Conservation (phyloP, 1,284 basidiomycete species). For the Ganoderma lucidum region DNA sequence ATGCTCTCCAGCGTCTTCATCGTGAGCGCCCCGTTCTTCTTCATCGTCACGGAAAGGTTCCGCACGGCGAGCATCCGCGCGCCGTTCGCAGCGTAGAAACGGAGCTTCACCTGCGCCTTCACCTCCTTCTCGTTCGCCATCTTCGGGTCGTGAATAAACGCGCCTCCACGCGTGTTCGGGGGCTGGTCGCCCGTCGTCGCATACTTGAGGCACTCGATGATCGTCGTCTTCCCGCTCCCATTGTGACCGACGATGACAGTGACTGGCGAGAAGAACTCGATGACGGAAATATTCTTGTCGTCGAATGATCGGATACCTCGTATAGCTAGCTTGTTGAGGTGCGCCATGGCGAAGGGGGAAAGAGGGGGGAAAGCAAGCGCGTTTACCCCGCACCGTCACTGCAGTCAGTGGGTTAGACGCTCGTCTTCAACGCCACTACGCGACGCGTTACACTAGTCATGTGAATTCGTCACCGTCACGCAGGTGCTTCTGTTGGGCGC, state of each 20-base stretch:
- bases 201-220: conserved; percentile 99
- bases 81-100: conserved; percentile 91
- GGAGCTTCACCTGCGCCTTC: conserved; percentile 96
- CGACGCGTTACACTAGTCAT: conserved; percentile 27
- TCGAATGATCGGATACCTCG: conserved; percentile 92
- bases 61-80: conserved; percentile 92
- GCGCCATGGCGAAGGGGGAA: conserved; percentile 67
- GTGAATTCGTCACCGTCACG: conserved; percentile 12
- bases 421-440: conserved; percentile 18
- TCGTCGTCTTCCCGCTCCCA: conserved; percentile 98
- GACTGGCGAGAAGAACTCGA: conserved; percentile 97
- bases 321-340: conserved; percentile 88
- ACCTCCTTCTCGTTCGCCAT: conserved; percentile 99
- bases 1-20: conserved; percentile 99
- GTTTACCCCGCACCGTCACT: background rate
- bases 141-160: conserved; percentile 98
- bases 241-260: conserved; percentile 99
- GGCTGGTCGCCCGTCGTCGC: conserved; percentile 98
- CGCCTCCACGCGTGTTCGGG: conserved; percentile 97
- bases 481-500: background rate
- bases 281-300: conserved; percentile 93
- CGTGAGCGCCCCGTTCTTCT: conserved; percentile 87
- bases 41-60: conserved; percentile 92
- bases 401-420: background rate
- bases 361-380: background rate